phyloP scores from a whole-genome alignment of 371 early-diverging fungal genomes.

The Mucor saturninus region DNA sequence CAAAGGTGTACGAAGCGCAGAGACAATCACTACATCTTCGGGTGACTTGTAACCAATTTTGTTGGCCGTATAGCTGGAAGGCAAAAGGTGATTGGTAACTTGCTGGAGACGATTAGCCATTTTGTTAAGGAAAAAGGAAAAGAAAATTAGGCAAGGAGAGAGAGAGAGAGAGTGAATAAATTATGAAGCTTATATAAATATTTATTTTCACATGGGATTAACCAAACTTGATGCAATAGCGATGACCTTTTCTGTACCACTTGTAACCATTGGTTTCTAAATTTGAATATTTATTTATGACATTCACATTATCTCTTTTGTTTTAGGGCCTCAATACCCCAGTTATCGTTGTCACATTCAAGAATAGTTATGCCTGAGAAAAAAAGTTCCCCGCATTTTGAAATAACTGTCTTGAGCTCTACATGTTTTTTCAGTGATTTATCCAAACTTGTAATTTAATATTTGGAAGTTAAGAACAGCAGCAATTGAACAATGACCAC shows the following conservation, averaged over 20 bases:
- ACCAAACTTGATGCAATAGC: constrained; percentile 11
- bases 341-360: background rate
- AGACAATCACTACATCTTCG: constrained; percentile 86
- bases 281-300: constrained; percentile 12
- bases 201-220: constrained; percentile 16
- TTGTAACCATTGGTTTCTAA: background rate
- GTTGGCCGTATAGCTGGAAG: constrained; percentile 17
- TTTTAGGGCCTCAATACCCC: too few relatives aligned
- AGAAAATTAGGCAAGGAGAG: background rate
- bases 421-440: too few relatives aligned
- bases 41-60: constrained; percentile 76
- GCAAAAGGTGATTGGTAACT: constrained; percentile 19
- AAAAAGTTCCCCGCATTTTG: too few relatives aligned
- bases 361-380: background rate
- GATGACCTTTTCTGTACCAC: constrained; percentile 9
- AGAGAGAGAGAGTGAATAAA: background rate
- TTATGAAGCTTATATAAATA: background rate
- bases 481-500: constrained; percentile 3
- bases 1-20: constrained; percentile 90
- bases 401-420: too few relatives aligned
- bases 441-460: background rate
- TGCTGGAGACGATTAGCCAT: constrained; percentile 26
- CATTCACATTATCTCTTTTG: background rate
- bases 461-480: background rate
- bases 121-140: background rate